These are phyloP conservation scores for Camellia oleifera DNA, from an alignment of 179 eudicot genomes.

Conservation along the genomic window DNA sequence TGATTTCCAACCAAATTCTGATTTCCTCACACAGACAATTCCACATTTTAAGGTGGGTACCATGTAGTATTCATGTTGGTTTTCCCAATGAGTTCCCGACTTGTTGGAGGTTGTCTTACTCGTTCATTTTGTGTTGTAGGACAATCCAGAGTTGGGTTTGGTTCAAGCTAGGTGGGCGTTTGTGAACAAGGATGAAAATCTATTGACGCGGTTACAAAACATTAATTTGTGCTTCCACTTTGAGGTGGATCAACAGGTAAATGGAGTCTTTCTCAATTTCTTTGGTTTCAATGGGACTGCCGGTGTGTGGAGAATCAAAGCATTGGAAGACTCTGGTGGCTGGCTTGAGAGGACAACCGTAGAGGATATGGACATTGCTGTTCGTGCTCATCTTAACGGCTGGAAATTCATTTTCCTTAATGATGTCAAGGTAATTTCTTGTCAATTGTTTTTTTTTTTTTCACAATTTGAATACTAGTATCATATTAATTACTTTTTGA, in stretches of 20 bases:
- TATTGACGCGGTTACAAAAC: slow-evolving; percentile 63
- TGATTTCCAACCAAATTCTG: slow-evolving; percentile 70
- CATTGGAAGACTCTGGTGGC: slow-evolving; percentile 69
- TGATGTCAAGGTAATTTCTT: too few species aligned
- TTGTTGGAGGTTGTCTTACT: neutral
- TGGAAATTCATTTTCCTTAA: too few species aligned
- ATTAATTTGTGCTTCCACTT: slow-evolving; percentile 70
- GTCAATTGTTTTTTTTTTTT: too few species aligned
- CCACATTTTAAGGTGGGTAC: slow-evolving; percentile 57
- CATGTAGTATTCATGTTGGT: neutral
- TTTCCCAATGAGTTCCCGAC: neutral
- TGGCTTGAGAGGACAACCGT: slow-evolving; percentile 83
- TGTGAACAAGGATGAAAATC: slow-evolving; percentile 71
- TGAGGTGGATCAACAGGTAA: slow-evolving; percentile 80
- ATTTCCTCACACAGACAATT: slow-evolving; percentile 52
- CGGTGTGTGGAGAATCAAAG: slow-evolving; percentile 77
- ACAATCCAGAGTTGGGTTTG: slow-evolving; percentile 59
- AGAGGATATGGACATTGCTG: slow-evolving; percentile 78
- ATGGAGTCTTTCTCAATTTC: slow-evolving; percentile 63
- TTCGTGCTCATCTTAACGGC: slow-evolving; percentile 65
- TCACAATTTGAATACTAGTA: too few species aligned
- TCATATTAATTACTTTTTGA: too few species aligned
- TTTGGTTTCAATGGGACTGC: slow-evolving; percentile 82
- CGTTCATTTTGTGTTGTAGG: slow-evolving; percentile 29
- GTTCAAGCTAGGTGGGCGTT: slow-evolving; percentile 77